A percentile compares a stretch with the other conserved stretches of the same genome.
Conservation (phyloP, 2,329 filamentous ascomycete genomes). For the Mycosphaerella sp. region DNA sequence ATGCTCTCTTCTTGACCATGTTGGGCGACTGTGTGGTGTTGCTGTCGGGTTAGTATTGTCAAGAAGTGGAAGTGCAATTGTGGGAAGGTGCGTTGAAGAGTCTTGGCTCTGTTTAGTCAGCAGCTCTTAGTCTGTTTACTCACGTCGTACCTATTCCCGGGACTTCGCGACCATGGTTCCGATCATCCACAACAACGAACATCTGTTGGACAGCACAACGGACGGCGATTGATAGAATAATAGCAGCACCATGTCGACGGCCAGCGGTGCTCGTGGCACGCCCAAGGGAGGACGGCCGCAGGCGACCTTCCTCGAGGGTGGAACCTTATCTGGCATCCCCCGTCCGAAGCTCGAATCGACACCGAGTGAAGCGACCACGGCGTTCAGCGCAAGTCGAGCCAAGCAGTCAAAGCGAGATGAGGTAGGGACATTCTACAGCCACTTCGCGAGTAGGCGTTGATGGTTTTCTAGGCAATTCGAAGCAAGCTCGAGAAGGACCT, state of each 20-base stretch:
- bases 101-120: not conserved
- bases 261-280: conserved; percentile 63
- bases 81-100: not conserved
- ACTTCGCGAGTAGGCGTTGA: conserved; percentile 4
- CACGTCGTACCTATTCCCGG: not conserved
- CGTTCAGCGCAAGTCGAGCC: conserved; percentile 86
- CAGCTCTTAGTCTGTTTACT: not conserved
- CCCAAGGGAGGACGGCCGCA: conserved; percentile 52
- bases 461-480: conserved; percentile 69
- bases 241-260: conserved; percentile 49
- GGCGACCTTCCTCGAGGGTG: conserved; percentile 50
- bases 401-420: conserved; percentile 98
- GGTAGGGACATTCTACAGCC: conserved; percentile 49
- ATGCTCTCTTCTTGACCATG: conserved; percentile 72
- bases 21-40: conserved; percentile 40
- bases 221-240: not conserved
- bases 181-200: not conserved
- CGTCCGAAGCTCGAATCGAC: conserved; percentile 62
- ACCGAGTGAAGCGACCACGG: conserved; percentile 51
- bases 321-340: conserved; percentile 57
- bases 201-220: not conserved
- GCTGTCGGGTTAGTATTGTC: conserved; percentile 16
- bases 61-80: not conserved
- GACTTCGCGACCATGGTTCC: not conserved
- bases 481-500: conserved; percentile 95